These are phyloP conservation scores for Candida anutae DNA, from an alignment of 1,139 yeast genomes.

Conservation along the genomic window DNA sequence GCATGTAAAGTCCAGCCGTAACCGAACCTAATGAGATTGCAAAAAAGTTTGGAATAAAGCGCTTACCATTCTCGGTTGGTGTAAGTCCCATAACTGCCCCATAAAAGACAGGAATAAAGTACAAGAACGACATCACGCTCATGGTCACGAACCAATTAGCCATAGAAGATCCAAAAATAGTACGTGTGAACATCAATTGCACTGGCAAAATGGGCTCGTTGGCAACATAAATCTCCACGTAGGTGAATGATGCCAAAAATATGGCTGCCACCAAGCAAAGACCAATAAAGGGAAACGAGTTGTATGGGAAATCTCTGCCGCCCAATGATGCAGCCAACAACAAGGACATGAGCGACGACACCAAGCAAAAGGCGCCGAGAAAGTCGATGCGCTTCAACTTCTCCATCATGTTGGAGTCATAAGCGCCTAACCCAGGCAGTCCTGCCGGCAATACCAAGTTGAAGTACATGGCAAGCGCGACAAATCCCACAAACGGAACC, in stretches of 20 bases:
- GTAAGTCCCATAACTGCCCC: conserved; percentile 48
- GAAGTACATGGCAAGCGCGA: conserved; percentile 33
- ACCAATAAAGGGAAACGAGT: conserved; percentile 24
- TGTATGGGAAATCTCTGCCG: conserved; percentile 46
- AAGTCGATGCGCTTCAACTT: conserved; percentile 61
- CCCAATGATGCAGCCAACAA: conserved; percentile 65
- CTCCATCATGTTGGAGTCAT: conserved; percentile 30
- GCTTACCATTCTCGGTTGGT: conserved; percentile 54
- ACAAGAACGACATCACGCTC: conserved; percentile 46
- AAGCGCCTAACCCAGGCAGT: conserved; percentile 37
- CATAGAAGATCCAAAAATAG: conserved; percentile 57
- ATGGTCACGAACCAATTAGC: conserved; percentile 61
- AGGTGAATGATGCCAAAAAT: conserved; percentile 29
- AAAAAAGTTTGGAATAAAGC: conserved; percentile 58
- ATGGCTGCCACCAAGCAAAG: conserved; percentile 14
- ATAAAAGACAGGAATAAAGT: conserved; percentile 59
- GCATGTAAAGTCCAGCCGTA: conserved; percentile 65
- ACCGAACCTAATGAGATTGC: conserved; percentile 67
- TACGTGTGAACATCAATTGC: conserved; percentile 44
- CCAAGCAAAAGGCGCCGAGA: conserved; percentile 57
- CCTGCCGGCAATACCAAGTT: conserved; percentile 41
- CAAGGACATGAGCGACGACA: conserved; percentile 43
- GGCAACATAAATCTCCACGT: conserved; percentile 48
- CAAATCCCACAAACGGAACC: conserved; percentile 54
- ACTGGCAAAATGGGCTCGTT: conserved; percentile 66